These are phyloP conservation scores for Quillaja saponaria DNA, from an alignment of 306 rosid species.

Conservation along the genomic window DNA sequence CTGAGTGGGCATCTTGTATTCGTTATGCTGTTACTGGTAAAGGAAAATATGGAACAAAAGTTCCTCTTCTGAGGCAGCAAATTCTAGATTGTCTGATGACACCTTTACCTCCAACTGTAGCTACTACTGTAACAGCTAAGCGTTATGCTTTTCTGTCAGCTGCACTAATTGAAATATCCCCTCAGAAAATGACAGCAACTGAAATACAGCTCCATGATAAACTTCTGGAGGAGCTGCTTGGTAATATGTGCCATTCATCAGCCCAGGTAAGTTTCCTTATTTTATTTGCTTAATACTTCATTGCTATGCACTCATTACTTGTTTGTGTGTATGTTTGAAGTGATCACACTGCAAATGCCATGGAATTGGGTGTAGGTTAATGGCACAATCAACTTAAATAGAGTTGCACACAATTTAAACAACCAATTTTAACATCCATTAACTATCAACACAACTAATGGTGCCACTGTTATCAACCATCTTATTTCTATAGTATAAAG, in stretches of 20 bases:
- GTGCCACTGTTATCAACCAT: no score
- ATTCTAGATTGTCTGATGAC: slow-evolving; percentile 79
- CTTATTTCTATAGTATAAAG: no score
- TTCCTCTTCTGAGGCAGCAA: slow-evolving; percentile 86
- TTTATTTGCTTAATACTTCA: slow-evolving; percentile 11
- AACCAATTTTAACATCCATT: no score
- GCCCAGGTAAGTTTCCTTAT: slow-evolving; percentile 78
- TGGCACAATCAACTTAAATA: no score
- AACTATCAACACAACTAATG: no score
- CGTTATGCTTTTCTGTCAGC: slow-evolving; percentile 94
- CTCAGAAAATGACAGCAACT: slow-evolving; percentile 76
- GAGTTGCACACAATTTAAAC: no score
- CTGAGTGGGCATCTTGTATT: slow-evolving; percentile 97
- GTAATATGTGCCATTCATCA: slow-evolving; percentile 91
- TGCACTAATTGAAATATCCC: slow-evolving; percentile 87
- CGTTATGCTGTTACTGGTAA: slow-evolving; percentile 97
- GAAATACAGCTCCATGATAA: slow-evolving; percentile 75
- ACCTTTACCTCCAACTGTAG: slow-evolving; percentile 81
- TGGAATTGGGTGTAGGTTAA: no score
- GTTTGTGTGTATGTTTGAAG: no score
- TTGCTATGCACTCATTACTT: no score
- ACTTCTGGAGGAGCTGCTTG: slow-evolving; percentile 84
- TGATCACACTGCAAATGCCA: no score
- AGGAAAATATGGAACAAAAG: slow-evolving; percentile 86
- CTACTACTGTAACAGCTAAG: slow-evolving; percentile 83